phyloP scores from a whole-genome alignment of 2,329 filamentous ascomycete species.

The Diplodia mutila region DNA sequence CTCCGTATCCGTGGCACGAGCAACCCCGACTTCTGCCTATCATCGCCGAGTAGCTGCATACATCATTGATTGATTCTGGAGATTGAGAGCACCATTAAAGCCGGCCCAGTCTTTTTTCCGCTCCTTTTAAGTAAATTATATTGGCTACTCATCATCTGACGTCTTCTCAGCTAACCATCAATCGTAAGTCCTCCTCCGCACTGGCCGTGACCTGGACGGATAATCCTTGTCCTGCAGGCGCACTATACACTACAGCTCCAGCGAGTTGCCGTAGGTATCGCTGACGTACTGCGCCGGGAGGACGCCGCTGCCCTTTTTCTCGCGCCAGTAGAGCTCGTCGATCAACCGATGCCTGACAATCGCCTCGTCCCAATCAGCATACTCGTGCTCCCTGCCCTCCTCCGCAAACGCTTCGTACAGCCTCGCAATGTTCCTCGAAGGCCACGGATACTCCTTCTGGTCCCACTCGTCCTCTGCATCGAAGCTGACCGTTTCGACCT shows the following conservation, averaged over 20 bases:
- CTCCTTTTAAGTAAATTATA: not conserved
- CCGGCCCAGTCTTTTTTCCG: not conserved
- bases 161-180: not conserved
- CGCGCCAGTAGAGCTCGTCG: conserved; percentile 41
- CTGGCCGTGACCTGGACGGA: not conserved
- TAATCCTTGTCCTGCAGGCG: not conserved
- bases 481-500: conserved; percentile 40
- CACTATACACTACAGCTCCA: conserved; percentile 20
- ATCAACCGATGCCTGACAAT: conserved; percentile 42
- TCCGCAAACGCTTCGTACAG: conserved; percentile 62
- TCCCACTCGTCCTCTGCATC: conserved; percentile 45
- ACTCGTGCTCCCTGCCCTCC: conserved; percentile 33
- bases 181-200: not conserved
- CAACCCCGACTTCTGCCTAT: not conserved
- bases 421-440: conserved; percentile 51
- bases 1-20: conserved; percentile 14
- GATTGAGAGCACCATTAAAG: not conserved
- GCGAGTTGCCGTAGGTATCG: conserved; percentile 24
- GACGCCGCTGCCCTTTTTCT: conserved; percentile 31
- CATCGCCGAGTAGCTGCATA: not conserved
- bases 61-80: not conserved
- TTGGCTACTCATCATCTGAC: not conserved
- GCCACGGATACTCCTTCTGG: conserved; percentile 47
- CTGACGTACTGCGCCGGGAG: conserved; percentile 4
- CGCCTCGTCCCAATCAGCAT: conserved; percentile 42